Evolutionary conservation across 2,329 filamentous ascomycete species (phyloP).

Genomic region (Aspergillus jensenii): DNA sequence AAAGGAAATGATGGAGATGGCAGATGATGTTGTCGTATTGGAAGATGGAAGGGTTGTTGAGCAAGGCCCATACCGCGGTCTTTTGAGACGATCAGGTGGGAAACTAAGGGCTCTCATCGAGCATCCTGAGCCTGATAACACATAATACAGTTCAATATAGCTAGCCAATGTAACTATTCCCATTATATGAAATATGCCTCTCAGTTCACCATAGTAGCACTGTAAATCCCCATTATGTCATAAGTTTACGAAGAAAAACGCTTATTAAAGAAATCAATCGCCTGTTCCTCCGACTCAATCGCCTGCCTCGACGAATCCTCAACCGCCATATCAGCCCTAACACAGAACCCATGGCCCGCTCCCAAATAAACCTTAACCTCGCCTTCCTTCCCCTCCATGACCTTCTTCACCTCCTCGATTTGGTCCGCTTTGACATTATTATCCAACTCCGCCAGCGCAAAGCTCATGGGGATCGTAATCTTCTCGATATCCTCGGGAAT

Average conservation of each 20-base stretch:
- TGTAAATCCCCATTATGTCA: too few species aligned
- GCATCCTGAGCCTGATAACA: slow-evolving; percentile 5
- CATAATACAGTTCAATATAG: background rate
- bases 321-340: slow-evolving; percentile 24
- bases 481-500: slow-evolving; percentile 49
- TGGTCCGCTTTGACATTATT: slow-evolving; percentile 16
- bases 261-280: slow-evolving; percentile 21
- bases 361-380: slow-evolving; percentile 28
- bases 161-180: too few species aligned
- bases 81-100: slow-evolving; percentile 49
- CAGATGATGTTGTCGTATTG: slow-evolving; percentile 69
- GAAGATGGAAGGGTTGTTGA: slow-evolving; percentile 67
- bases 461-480: slow-evolving; percentile 22
- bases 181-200: too few species aligned
- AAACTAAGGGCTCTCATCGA: slow-evolving; percentile 47
- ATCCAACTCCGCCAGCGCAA: slow-evolving; percentile 27
- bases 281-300: slow-evolving; percentile 27
- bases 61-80: slow-evolving; percentile 66
- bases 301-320: slow-evolving; percentile 24
- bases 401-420: slow-evolving; percentile 22
- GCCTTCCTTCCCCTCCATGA: slow-evolving; percentile 20
- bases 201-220: too few species aligned
- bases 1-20: slow-evolving; percentile 81
- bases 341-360: slow-evolving; percentile 29
- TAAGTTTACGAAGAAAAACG: slow-evolving; percentile 11